Evolutionary conservation across 2,329 filamentous ascomycete species (phyloP).

Genomic region (Zymoseptoria passerinii): DNA sequence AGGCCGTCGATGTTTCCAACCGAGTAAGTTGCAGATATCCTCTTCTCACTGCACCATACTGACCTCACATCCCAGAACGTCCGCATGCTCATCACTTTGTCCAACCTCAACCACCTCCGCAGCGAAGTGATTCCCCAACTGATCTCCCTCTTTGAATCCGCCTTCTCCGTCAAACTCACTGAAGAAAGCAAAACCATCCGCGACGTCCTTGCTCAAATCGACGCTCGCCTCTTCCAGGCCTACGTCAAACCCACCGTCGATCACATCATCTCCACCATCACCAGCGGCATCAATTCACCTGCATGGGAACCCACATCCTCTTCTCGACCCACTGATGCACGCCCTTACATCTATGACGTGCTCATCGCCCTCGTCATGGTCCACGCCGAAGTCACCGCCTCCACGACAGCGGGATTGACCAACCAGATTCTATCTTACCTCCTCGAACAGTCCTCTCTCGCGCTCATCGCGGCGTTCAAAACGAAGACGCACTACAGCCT

Average conservation of each 20-base stretch:
- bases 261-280: slow-evolving; percentile 60
- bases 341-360: slow-evolving; percentile 81
- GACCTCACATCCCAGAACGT: slow-evolving; percentile 34
- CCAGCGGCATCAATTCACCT: slow-evolving; percentile 60
- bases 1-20: slow-evolving; percentile 46
- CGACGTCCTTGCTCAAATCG: slow-evolving; percentile 84
- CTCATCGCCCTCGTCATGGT: slow-evolving; percentile 81
- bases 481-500: slow-evolving; percentile 59
- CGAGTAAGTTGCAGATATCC: slow-evolving; percentile 35
- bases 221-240: slow-evolving; percentile 80
- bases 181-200: slow-evolving; percentile 88
- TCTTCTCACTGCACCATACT: background rate
- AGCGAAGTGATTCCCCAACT: slow-evolving; percentile 75
- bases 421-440: slow-evolving; percentile 76
- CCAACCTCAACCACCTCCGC: slow-evolving; percentile 79
- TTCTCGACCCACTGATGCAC: slow-evolving; percentile 60
- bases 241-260: slow-evolving; percentile 75
- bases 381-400: slow-evolving; percentile 52
- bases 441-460: slow-evolving; percentile 69
- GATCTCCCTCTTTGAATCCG: slow-evolving; percentile 86
- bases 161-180: slow-evolving; percentile 87
- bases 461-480: slow-evolving; percentile 75
- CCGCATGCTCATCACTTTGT: slow-evolving; percentile 86
- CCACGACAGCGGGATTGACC: slow-evolving; percentile 61
- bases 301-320: slow-evolving; percentile 48